Evolutionary conservation across 2,329 filamentous ascomycete species (phyloP).

Genomic region (Lasiodiplodia hormozganensis): DNA sequence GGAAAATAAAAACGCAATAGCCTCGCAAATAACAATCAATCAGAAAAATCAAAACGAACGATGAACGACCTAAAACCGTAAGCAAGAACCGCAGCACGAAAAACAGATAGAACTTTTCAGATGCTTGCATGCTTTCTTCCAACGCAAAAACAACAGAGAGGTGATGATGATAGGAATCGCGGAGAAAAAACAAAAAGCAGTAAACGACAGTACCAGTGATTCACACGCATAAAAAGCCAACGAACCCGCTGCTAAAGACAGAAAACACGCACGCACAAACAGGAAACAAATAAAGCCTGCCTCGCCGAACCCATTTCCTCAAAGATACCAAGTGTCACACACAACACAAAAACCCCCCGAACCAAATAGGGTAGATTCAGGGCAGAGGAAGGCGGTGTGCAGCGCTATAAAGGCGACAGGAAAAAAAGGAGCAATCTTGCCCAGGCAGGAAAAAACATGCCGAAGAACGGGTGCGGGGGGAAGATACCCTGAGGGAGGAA

Average conservation of each 20-base stretch:
- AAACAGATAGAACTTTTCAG: not conserved
- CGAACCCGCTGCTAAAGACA: not conserved
- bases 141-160: not conserved
- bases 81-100: not conserved
- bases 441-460: not conserved
- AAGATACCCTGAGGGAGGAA: not conserved
- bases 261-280: not conserved
- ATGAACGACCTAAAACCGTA: not conserved
- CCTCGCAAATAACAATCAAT: not conserved
- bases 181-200: not conserved
- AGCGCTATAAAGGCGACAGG: not conserved
- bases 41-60: not conserved
- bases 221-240: not conserved
- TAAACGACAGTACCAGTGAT: not conserved
- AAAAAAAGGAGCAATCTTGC: not conserved
- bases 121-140: slow-evolving; percentile 1
- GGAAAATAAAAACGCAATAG: not conserved
- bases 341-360: not conserved
- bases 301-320: not conserved
- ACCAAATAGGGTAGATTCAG: not conserved
- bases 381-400: not conserved
- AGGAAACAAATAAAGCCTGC: not conserved
- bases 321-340: not conserved
- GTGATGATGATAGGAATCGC: not conserved
- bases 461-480: not conserved